phyloP scores from a whole-genome alignment of 2,329 filamentous ascomycete genomes.

The Cladosporium sp. region DNA sequence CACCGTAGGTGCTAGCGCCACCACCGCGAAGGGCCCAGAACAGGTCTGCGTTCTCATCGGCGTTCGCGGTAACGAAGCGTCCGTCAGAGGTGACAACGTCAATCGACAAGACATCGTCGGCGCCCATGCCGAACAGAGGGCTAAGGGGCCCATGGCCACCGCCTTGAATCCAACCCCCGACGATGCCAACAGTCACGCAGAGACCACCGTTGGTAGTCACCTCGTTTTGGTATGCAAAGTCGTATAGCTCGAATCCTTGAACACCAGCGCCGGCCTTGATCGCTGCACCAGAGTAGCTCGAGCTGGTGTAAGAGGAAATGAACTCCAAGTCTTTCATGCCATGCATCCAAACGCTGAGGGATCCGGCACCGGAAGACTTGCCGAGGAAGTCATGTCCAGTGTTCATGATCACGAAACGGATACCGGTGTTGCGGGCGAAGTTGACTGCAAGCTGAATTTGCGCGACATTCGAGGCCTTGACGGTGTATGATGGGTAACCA shows the following conservation, averaged over 20 bases:
- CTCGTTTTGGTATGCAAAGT: background rate
- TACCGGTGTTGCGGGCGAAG: conserved; percentile 18
- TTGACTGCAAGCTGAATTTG: conserved; percentile 18
- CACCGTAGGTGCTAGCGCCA: conserved; percentile 47
- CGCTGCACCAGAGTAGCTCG: conserved; percentile 16
- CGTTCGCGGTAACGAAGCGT: conserved; percentile 44
- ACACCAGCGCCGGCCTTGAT: conserved; percentile 20
- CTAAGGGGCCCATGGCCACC: conserved; percentile 20
- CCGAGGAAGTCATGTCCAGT: conserved; percentile 24
- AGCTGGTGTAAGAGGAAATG: conserved; percentile 12
- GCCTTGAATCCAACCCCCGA: conserved; percentile 22
- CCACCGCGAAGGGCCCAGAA: conserved; percentile 50
- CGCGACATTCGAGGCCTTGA: conserved; percentile 15
- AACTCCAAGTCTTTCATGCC: conserved; percentile 16
- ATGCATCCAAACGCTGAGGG: conserved; percentile 22
- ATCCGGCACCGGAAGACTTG: conserved; percentile 16
- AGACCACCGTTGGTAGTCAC: conserved; percentile 10
- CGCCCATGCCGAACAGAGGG: conserved; percentile 19
- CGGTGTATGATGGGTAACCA: conserved; percentile 16
- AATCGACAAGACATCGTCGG: conserved; percentile 23
- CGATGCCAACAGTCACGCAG: conserved; percentile 18
- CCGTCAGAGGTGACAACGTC: conserved; percentile 52
- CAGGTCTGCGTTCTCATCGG: conserved; percentile 44
- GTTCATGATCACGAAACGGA: conserved; percentile 21
- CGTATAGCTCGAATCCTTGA: conserved; percentile 12